Conservation (phyloP, 352 stramenopile genomes). For the Globisporangium ultimum region DNA sequence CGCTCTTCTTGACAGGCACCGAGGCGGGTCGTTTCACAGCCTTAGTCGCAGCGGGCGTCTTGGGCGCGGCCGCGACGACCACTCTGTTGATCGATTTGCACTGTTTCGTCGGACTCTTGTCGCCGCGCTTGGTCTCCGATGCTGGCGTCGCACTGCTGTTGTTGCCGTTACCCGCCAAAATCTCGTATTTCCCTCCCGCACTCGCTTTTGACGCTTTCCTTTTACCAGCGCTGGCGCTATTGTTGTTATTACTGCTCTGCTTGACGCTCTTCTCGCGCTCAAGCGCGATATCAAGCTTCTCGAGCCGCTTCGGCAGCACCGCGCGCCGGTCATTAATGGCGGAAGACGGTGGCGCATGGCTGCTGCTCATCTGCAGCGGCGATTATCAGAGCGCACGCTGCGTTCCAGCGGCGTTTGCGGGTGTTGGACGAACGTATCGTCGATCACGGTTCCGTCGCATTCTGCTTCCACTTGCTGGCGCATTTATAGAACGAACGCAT, state of each 20-base stretch:
- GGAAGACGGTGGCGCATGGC: not conserved
- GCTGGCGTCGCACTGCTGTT: not conserved
- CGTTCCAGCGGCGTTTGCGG: too few species aligned
- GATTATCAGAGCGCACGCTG: too few species aligned
- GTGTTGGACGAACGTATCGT: not conserved
- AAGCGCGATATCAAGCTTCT: constrained; percentile 26
- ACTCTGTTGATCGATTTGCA: constrained; percentile 1
- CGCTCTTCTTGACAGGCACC: constrained; percentile 3
- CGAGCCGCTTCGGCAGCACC: constrained; percentile 12
- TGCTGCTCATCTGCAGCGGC: too few species aligned
- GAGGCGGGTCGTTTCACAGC: constrained; percentile 9
- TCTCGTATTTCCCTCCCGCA: constrained; percentile 2
- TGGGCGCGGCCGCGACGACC: not conserved
- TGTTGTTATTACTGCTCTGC: too few species aligned
- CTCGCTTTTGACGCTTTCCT: not conserved
- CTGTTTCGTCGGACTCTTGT: constrained; percentile 13
- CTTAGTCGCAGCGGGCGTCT: not conserved
- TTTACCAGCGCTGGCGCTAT: not conserved
- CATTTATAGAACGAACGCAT: too few species aligned
- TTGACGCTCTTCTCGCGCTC: constrained; percentile 21
- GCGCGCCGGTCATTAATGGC: constrained; percentile 7
- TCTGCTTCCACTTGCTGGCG: too few species aligned
- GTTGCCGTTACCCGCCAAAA: not conserved
- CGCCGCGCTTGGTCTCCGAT: not conserved
- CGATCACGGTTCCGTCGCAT: not conserved